Conservation (phyloP, 371 early-diverging fungal genomes). For the Mortierella sp. region DNA sequence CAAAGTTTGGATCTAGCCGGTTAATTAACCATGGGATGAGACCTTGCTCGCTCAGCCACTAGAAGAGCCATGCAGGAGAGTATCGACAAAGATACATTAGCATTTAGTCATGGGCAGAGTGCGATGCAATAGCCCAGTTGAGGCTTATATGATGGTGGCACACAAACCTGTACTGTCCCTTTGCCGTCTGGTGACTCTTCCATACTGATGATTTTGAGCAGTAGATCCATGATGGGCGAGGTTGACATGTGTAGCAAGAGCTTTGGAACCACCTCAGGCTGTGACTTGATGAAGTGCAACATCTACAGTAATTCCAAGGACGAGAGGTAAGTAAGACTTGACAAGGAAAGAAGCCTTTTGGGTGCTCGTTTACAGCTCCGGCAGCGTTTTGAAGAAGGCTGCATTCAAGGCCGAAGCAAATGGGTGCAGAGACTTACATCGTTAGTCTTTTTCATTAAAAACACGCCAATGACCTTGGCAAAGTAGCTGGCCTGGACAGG, state of each 20-base stretch:
- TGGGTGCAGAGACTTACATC: constrained; percentile 61
- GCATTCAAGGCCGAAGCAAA: no score
- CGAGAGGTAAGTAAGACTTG: not conserved
- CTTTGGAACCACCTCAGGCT: constrained; percentile 63
- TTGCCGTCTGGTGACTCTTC: constrained; percentile 89
- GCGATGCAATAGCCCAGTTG: no score
- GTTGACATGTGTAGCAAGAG: constrained; percentile 85
- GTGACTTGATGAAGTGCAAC: constrained; percentile 74
- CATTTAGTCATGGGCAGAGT: no score
- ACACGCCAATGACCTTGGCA: constrained; percentile 84
- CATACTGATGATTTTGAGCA: constrained; percentile 90
- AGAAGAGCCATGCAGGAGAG: not conserved
- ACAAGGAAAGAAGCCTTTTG: not conserved
- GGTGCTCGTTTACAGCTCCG: not conserved
- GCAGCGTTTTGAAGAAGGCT: constrained; percentile 1
- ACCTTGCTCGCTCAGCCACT: constrained; percentile 88
- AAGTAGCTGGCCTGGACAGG: constrained; percentile 88
- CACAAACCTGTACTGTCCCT: constrained; percentile 75
- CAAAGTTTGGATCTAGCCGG: constrained; percentile 81
- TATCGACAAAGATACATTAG: no score
- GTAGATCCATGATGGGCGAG: constrained; percentile 88
- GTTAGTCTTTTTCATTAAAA: constrained; percentile 84
- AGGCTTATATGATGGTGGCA: no score
- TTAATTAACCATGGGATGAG: constrained; percentile 82
- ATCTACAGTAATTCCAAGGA: constrained; percentile 53